phyloP scores from a whole-genome alignment of 2,329 filamentous ascomycete species.

The Colletotrichum tanaceti region DNA sequence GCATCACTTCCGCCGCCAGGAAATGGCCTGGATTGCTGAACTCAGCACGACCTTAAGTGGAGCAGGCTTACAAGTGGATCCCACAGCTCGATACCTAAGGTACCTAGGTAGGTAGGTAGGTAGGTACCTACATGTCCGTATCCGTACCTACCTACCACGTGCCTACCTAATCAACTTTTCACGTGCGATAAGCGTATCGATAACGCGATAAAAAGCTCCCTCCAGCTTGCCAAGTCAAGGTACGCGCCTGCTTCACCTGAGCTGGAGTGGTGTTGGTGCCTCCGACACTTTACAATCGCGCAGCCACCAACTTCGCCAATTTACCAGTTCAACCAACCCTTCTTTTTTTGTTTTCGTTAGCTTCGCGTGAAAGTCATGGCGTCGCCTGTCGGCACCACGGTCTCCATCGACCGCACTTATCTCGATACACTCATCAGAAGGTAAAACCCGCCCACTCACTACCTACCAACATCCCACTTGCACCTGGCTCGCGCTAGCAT shows the following conservation, averaged over 20 bases:
- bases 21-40: slow-evolving; percentile 4
- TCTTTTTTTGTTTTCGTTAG: not conserved
- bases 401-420: slow-evolving; percentile 66
- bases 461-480: slow-evolving; percentile 8
- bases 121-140: too few species aligned
- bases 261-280: not conserved
- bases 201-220: slow-evolving; percentile 1
- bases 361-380: slow-evolving; percentile 44
- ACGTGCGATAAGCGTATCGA: slow-evolving; percentile 10
- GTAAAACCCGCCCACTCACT: slow-evolving; percentile 54
- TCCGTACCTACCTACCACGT: too few species aligned
- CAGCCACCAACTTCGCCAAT: slow-evolving; percentile 13
- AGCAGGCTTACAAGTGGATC: not conserved
- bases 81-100: not conserved
- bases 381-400: slow-evolving; percentile 32
- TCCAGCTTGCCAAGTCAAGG: not conserved
- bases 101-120: too few species aligned
- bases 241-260: slow-evolving; percentile 12
- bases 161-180: too few species aligned
- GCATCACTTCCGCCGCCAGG: not conserved
- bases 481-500: slow-evolving; percentile 1
- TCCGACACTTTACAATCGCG: slow-evolving; percentile 2
- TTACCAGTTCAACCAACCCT: not conserved
- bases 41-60: not conserved
- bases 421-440: slow-evolving; percentile 71